These are phyloP conservation scores for Hansenula anomala DNA, from an alignment of 1,139 yeast genomes.

Conservation along the genomic window DNA sequence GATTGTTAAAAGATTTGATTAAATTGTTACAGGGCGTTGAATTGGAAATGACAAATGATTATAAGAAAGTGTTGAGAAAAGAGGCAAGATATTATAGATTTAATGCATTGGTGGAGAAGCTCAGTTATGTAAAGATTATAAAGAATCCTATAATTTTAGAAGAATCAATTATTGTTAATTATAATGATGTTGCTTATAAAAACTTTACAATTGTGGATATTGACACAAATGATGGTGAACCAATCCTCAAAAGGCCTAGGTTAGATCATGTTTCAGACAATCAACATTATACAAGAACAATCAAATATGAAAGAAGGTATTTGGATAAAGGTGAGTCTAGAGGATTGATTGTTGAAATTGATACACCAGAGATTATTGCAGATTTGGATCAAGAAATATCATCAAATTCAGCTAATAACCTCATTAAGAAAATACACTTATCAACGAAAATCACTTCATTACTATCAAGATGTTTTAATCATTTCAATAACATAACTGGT, in stretches of 20 bases:
- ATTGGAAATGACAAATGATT: slow-evolving; percentile 44
- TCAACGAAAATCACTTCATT: no score
- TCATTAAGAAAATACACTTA: no score
- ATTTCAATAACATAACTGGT: no score
- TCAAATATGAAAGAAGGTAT: slow-evolving; percentile 53
- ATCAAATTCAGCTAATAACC: no score
- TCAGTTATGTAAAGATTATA: slow-evolving; percentile 48
- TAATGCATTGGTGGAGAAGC: slow-evolving; percentile 64
- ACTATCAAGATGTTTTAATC: no score
- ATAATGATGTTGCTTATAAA: slow-evolving; percentile 41
- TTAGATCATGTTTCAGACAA: no score
- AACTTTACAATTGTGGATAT: background rate
- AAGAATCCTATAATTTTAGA: no score
- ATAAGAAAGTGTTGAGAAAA: slow-evolving; percentile 48
- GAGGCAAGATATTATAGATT: slow-evolving; percentile 81
- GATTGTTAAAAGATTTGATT: slow-evolving; percentile 56
- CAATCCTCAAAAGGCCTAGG: no score
- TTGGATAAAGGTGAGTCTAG: no score
- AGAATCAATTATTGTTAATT: slow-evolving; percentile 53
- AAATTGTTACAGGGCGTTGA: slow-evolving; percentile 51
- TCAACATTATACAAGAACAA: no score
- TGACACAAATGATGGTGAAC: background rate
- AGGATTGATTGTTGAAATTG: slow-evolving; percentile 53
- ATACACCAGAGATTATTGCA: slow-evolving; percentile 19
- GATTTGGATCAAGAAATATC: no score